A percentile compares a stretch with the other conserved stretches of the same genome.
phyloP scores from a whole-genome alignment of 306 rosid species.

The Prunus fruticosa region DNA sequence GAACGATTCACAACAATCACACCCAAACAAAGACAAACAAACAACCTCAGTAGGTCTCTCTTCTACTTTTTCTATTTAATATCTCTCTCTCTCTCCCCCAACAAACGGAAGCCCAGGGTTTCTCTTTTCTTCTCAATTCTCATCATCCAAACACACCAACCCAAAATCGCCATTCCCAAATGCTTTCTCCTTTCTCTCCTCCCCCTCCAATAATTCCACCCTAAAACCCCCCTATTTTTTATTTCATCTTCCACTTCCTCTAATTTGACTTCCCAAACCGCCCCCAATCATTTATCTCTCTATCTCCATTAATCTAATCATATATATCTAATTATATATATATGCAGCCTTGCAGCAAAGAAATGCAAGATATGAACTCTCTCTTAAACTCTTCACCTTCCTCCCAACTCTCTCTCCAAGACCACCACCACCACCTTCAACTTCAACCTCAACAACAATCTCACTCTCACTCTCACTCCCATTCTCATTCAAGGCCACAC shows the following conservation, averaged over 20 bases:
- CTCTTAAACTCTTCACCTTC: conserved; percentile 32
- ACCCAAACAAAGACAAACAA: neutral
- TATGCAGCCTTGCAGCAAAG: conserved; percentile 67
- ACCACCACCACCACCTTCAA: conserved; percentile 38
- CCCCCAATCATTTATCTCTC: neutral
- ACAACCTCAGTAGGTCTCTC: neutral
- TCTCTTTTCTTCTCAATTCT: neutral
- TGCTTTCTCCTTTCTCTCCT: neutral
- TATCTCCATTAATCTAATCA: neutral
- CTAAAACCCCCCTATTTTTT: neutral
- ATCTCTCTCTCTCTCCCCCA: neutral
- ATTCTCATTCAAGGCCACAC: conserved; percentile 6
- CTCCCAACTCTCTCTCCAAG: conserved; percentile 57
- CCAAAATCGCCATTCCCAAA: neutral
- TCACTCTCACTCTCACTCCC: neutral
- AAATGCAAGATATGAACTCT: conserved; percentile 66
- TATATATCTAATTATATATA: neutral
- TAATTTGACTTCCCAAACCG: neutral
- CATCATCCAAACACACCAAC: neutral
- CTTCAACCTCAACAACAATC: neutral
- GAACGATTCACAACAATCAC: neutral
- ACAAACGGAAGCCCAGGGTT: neutral
- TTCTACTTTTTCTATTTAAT: conserved; percentile 22
- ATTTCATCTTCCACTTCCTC: neutral
- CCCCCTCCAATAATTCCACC: neutral